A percentile compares a stretch with the other conserved stretches of the same genome.
These are phyloP conservation scores for Ceratobasidium sp. DNA, from an alignment of 1,284 basidiomycete species.

Conservation along the genomic window DNA sequence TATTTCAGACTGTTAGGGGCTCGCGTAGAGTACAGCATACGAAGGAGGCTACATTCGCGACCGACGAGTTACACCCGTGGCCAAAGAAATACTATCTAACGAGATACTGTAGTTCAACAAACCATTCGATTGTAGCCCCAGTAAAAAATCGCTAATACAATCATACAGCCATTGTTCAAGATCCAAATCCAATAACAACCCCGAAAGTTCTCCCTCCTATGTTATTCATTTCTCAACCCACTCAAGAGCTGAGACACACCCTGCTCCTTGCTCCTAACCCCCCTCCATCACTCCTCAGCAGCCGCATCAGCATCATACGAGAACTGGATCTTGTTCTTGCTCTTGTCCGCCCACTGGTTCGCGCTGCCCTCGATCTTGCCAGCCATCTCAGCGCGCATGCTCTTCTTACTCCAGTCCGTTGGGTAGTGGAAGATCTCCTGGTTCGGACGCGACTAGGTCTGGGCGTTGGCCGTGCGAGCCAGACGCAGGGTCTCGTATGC, in stretches of 20 bases:
- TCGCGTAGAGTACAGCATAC: too few relatives aligned
- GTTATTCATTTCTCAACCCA: neutral
- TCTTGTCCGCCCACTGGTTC: constrained; percentile 51
- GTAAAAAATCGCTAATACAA: neutral
- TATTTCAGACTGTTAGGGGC: too few relatives aligned
- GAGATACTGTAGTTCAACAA: constrained; percentile 3
- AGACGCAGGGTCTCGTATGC: constrained; percentile 50
- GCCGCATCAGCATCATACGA: constrained; percentile 49
- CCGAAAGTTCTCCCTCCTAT: neutral
- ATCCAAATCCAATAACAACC: neutral
- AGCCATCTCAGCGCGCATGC: constrained; percentile 49
- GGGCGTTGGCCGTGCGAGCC: constrained; percentile 48
- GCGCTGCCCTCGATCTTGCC: constrained; percentile 45
- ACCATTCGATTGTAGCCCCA: constrained; percentile 8
- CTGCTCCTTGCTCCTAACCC: constrained; percentile 46
- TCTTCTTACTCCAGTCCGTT: constrained; percentile 49
- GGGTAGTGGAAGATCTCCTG: constrained; percentile 50
- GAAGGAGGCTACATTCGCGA: too few relatives aligned
- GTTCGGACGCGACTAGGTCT: constrained; percentile 48
- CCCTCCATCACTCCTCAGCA: constrained; percentile 50
- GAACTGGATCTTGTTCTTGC: constrained; percentile 48
- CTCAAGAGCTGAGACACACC: constrained; percentile 23
- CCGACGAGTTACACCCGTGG: too few relatives aligned
- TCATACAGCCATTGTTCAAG: constrained; percentile 14
- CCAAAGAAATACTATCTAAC: too few relatives aligned